Evolutionary conservation across 2,329 filamentous ascomycete species (phyloP).

Genomic region (Verticillium tricorpus): DNA sequence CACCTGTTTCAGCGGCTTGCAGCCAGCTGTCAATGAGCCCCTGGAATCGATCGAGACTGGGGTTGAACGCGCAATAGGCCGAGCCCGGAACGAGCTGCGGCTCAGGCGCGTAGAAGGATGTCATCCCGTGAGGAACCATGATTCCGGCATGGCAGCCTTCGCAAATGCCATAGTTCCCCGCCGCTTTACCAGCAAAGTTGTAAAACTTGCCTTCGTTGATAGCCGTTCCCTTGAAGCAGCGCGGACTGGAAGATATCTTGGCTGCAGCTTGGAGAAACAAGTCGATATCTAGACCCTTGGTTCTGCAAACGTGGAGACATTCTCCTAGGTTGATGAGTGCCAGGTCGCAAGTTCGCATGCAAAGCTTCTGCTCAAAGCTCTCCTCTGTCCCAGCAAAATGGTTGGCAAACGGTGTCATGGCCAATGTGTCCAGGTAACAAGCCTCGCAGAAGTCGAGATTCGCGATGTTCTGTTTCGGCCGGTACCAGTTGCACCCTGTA

Average conservation of each 20-base stretch:
- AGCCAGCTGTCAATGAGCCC: conserved; percentile 19
- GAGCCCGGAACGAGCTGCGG: conserved; percentile 8
- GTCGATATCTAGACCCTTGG: not conserved
- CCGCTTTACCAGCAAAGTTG: conserved; percentile 18
- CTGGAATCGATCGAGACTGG: conserved; percentile 17
- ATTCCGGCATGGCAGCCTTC: conserved; percentile 27
- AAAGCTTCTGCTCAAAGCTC: not conserved
- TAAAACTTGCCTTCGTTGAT: conserved; percentile 28
- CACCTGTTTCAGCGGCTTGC: conserved; percentile 25
- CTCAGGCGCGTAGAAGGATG: conserved; percentile 21
- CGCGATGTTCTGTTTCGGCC: conserved; percentile 15
- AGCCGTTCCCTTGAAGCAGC: conserved; percentile 11
- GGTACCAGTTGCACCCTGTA: conserved; percentile 21
- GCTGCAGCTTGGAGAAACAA: not conserved
- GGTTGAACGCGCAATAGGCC: conserved; percentile 25
- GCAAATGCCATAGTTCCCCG: conserved; percentile 21
- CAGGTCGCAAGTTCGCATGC: not conserved
- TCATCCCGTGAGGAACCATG: conserved; percentile 19
- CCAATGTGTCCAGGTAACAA: conserved; percentile 29
- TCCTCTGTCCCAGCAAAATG: conserved; percentile 19
- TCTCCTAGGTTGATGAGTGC: not conserved
- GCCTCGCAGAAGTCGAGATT: conserved; percentile 25
- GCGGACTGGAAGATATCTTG: conserved; percentile 3
- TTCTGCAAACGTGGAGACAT: not conserved
- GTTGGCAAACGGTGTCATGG: conserved; percentile 19